A percentile compares a stretch with the other conserved stretches of the same genome.
Conservation (phyloP, 2,329 filamentous ascomycete species). For the Atkinsonella hypoxylon region DNA sequence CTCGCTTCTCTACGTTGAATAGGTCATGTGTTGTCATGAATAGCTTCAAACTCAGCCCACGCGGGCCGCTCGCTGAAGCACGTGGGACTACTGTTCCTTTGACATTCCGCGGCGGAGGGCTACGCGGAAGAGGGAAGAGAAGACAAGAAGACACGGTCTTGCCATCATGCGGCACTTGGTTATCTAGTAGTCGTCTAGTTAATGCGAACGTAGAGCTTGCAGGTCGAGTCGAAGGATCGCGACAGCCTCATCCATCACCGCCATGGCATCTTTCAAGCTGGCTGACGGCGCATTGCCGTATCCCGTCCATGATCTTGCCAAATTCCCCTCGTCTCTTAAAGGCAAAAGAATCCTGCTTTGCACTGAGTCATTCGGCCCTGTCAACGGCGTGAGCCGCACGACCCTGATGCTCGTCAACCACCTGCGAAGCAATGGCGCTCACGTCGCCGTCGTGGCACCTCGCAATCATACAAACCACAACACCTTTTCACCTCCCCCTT, state of each 20-base stretch:
- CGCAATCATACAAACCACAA: constrained; percentile 42
- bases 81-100: constrained; percentile 10
- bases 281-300: constrained; percentile 7
- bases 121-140: background rate
- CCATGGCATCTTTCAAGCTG: constrained; percentile 8
- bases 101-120: background rate
- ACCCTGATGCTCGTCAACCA: constrained; percentile 59
- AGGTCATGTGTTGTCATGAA: constrained; percentile 10
- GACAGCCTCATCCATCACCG: background rate
- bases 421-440: constrained; percentile 48
- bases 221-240: background rate
- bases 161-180: background rate
- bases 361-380: constrained; percentile 59
- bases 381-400: constrained; percentile 62
- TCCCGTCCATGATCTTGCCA: constrained; percentile 26
- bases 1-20: constrained; percentile 4
- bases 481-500: constrained; percentile 36
- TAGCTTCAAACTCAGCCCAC: background rate
- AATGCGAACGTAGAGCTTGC: background rate
- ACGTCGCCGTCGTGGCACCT: constrained; percentile 56
- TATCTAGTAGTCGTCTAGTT: background rate
- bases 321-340: constrained; percentile 36
- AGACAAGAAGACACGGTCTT: background rate
- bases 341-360: constrained; percentile 54
- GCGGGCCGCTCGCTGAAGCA: constrained; percentile 9